phyloP scores from a whole-genome alignment of 2,329 filamentous ascomycete species.

The Trichoderma arundinaceum region DNA sequence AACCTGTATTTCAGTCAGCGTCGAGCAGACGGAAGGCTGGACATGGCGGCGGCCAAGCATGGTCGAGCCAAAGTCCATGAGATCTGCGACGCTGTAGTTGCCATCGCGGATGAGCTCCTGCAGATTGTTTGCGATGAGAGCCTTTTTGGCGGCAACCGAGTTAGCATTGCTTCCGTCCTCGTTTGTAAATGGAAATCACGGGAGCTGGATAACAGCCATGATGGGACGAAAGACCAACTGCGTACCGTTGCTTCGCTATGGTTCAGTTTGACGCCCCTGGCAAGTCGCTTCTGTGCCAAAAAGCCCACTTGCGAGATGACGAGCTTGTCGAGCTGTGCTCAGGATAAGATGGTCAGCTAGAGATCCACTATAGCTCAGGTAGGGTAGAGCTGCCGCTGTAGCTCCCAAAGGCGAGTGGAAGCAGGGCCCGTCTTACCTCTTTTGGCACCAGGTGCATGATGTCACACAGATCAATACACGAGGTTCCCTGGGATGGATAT shows the following conservation, averaged over 20 bases:
- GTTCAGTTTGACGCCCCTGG: conserved; percentile 86
- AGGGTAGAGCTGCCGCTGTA: too few species aligned
- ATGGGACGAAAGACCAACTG: not conserved
- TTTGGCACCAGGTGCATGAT: conserved; percentile 56
- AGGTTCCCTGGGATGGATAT: too few species aligned
- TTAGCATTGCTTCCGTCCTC: not conserved
- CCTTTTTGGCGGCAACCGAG: conserved; percentile 50
- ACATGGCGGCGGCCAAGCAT: conserved; percentile 96
- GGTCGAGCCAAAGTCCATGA: conserved; percentile 88
- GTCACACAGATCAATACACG: not conserved
- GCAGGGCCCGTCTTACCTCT: conserved; percentile 47
- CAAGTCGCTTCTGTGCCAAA: conserved; percentile 85
- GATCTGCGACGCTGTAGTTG: conserved; percentile 85
- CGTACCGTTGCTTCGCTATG: conserved; percentile 83
- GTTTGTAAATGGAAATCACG: not conserved
- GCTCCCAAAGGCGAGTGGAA: too few species aligned
- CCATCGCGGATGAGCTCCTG: conserved; percentile 99
- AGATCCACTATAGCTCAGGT: not conserved
- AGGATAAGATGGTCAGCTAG: conserved; percentile 9
- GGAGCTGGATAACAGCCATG: not conserved
- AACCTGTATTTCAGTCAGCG: conserved; percentile 84
- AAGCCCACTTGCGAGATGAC: conserved; percentile 86
- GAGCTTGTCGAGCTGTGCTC: conserved; percentile 86
- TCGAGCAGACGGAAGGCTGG: conserved; percentile 77
- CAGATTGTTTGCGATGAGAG: conserved; percentile 83